A percentile compares a stretch with the other conserved stretches of the same genome.
Evolutionary conservation across 345 rosid species (phyloP).

Genomic region (Conringia planisiliqua): DNA sequence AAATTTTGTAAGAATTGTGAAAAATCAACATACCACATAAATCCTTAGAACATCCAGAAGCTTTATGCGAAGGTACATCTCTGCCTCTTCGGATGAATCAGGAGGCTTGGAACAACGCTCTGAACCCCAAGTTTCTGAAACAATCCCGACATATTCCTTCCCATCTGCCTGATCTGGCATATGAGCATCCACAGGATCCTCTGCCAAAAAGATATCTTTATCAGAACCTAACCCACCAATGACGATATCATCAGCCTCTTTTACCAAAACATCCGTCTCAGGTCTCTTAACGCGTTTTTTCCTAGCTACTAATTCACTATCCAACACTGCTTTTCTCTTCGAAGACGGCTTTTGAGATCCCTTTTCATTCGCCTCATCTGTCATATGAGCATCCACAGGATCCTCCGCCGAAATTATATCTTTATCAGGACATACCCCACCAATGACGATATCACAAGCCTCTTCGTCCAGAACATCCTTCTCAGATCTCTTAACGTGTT

Average conservation of each 20-base stretch:
- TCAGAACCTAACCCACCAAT: conserved; percentile 53
- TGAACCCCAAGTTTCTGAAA: conserved; percentile 69
- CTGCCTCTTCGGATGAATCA: conserved; percentile 52
- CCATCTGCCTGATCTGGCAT: conserved; percentile 39
- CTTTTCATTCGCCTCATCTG: conserved; percentile 29
- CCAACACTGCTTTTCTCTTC: conserved; percentile 53
- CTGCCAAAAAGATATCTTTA: conserved; percentile 33
- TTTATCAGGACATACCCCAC: conserved; percentile 46
- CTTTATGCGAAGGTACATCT: conserved; percentile 57
- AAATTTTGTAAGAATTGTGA: background rate
- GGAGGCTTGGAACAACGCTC: conserved; percentile 36
- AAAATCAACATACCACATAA: conserved; percentile 55
- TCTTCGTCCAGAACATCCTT: conserved; percentile 33
- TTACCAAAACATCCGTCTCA: conserved; percentile 32
- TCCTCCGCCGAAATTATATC: conserved; percentile 34
- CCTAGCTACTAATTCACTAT: conserved; percentile 19
- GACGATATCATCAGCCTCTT: conserved; percentile 55
- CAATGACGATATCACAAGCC: conserved; percentile 53
- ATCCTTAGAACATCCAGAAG: conserved; percentile 69
- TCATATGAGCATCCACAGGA: conserved; percentile 27
- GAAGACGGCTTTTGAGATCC: conserved; percentile 26
- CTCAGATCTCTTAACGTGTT: conserved; percentile 46
- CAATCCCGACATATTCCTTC: conserved; percentile 43
- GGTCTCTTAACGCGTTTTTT: conserved; percentile 43
- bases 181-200: conserved; percentile 36